Evolutionary conservation across 1,139 yeast species (phyloP).

Genomic region (Yamadazyma atlantica): DNA sequence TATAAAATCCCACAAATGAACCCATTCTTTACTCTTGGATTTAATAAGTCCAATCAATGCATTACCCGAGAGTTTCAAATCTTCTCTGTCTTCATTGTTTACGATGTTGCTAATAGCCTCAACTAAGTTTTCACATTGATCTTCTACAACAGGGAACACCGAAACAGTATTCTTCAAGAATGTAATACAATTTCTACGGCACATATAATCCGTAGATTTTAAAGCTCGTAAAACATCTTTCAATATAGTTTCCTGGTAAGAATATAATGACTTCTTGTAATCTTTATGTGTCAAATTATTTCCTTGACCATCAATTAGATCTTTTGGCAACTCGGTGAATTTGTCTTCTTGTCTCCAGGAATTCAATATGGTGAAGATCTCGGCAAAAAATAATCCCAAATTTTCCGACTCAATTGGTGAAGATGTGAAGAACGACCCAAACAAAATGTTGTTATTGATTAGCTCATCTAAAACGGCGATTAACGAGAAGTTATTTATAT

Average conservation of each 20-base stretch:
- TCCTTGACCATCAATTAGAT: conserved; percentile 12
- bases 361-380: conserved; percentile 48
- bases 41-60: conserved; percentile 75
- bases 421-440: conserved; percentile 64
- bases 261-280: conserved; percentile 45
- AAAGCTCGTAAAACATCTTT: conserved; percentile 51
- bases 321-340: conserved; percentile 13
- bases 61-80: conserved; percentile 73
- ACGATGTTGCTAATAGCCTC: conserved; percentile 50
- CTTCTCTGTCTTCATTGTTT: conserved; percentile 66
- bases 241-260: conserved; percentile 55
- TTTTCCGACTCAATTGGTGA: conserved; percentile 83
- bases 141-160: conserved; percentile 67
- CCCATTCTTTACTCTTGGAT: conserved; percentile 57
- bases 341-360: conserved; percentile 37
- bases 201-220: conserved; percentile 66
- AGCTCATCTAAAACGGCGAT: conserved; percentile 47
- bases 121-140: conserved; percentile 60
- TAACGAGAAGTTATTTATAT: conserved; percentile 45
- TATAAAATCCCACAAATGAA: conserved; percentile 58
- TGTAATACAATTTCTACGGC: conserved; percentile 77
- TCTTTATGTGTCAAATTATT: conserved; percentile 27
- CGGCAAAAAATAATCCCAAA: conserved; percentile 71
- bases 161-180: conserved; percentile 68
- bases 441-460: conserved; percentile 50